Percentiles rank a stretch among this genome's conserved stretches.
phyloP scores from a whole-genome alignment of 257 asterid species.

The Henckelia pumila region DNA sequence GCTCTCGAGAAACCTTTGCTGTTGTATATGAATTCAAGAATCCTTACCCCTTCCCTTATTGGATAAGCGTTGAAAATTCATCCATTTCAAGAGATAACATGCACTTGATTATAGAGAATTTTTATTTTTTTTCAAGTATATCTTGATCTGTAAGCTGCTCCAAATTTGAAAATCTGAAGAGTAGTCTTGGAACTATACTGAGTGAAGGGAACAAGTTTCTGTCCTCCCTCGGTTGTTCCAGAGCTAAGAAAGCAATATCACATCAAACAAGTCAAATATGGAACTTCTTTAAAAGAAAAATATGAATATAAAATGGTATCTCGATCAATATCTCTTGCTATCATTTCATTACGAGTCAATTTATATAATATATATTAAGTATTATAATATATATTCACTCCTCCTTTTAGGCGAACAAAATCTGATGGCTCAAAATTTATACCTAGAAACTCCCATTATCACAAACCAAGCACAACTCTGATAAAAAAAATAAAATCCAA shows the following conservation, averaged over 20 bases:
- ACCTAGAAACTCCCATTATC: no score
- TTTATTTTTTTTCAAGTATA: no score
- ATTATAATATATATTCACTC: no score
- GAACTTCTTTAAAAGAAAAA: no score
- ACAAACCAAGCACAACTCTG: no score
- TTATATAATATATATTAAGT: not conserved
- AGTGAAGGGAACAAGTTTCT: constrained; percentile 67
- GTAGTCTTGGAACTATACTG: constrained; percentile 65
- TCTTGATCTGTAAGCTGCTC: constrained; percentile 87
- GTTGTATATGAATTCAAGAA: constrained; percentile 73
- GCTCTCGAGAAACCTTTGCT: constrained; percentile 48
- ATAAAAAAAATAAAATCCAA: no score
- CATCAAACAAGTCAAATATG: not conserved
- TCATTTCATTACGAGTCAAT: constrained; percentile 14
- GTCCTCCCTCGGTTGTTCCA: constrained; percentile 91
- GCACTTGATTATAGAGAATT: no score
- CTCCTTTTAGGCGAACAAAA: no score
- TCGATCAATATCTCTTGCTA: not conserved
- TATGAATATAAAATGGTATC: not conserved
- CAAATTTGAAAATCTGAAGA: constrained; percentile 64
- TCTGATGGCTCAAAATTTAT: no score
- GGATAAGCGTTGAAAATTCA: constrained; percentile 50
- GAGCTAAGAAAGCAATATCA: constrained; percentile 36
- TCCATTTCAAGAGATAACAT: no score
- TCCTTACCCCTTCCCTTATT: constrained; percentile 50